These are phyloP conservation scores for Stachybotrys chlorohalonatus DNA, from an alignment of 2,329 filamentous ascomycete genomes.

Conservation along the genomic window DNA sequence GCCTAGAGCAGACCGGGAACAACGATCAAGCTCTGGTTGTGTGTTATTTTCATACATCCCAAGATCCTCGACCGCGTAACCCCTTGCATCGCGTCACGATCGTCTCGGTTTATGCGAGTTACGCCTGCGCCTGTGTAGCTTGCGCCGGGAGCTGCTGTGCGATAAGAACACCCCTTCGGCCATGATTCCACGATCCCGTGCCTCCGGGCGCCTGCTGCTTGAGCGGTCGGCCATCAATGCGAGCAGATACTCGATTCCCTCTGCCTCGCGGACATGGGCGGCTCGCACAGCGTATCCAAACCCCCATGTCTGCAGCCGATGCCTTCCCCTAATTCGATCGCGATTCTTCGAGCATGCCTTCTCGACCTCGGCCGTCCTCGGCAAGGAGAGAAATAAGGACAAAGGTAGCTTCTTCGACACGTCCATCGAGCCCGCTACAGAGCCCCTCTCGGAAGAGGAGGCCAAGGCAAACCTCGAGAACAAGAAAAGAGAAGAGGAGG, in stretches of 20 bases:
- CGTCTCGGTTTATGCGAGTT: not conserved
- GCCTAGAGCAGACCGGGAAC: not conserved
- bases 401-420: constrained; percentile 44
- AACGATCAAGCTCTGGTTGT: not conserved
- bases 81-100: not conserved
- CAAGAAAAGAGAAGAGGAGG: constrained; percentile 30
- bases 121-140: not conserved
- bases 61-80: too few relatives aligned
- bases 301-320: constrained; percentile 21
- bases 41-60: not conserved
- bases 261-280: constrained; percentile 14
- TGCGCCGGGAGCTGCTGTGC: not conserved
- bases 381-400: constrained; percentile 27
- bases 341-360: constrained; percentile 21
- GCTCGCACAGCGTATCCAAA: constrained; percentile 15
- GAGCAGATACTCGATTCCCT: constrained; percentile 13
- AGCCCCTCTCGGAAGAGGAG: constrained; percentile 44
- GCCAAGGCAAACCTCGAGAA: constrained; percentile 41
- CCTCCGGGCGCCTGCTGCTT: constrained; percentile 28
- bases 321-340: constrained; percentile 17
- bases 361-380: constrained; percentile 23
- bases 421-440: constrained; percentile 27
- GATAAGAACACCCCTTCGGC: constrained; percentile 2
- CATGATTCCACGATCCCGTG: constrained; percentile 33
- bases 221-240: constrained; percentile 21